Percentiles rank a stretch among this genome's conserved stretches.
phyloP scores from a whole-genome alignment of 1,284 basidiomycete species.

The Taiwanofungus camphoratus region DNA sequence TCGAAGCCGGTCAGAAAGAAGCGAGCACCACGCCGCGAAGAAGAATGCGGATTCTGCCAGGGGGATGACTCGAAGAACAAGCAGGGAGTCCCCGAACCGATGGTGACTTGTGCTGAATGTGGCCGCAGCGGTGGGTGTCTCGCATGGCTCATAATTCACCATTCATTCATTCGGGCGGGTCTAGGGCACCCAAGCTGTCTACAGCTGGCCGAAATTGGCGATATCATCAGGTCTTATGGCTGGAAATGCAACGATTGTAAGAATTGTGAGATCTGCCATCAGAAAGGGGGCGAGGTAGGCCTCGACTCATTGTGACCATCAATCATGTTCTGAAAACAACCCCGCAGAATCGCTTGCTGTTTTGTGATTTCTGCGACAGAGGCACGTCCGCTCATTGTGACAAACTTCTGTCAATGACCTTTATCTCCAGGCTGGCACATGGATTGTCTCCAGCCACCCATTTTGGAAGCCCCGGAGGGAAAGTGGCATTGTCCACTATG shows the following conservation, averaged over 20 bases:
- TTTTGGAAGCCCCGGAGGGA: slow-evolving; percentile 68
- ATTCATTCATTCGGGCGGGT: background rate
- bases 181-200: slow-evolving; percentile 80
- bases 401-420: slow-evolving; percentile 10
- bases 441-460: slow-evolving; percentile 76
- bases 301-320: slow-evolving; percentile 6
- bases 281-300: slow-evolving; percentile 88
- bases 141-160: background rate
- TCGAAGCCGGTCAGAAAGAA: slow-evolving; percentile 38
- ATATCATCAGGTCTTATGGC: slow-evolving; percentile 60
- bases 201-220: slow-evolving; percentile 44
- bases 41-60: slow-evolving; percentile 64
- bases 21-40: slow-evolving; percentile 46
- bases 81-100: slow-evolving; percentile 47
- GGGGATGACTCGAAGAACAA: slow-evolving; percentile 56
- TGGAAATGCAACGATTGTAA: slow-evolving; percentile 96
- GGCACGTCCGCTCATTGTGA: slow-evolving; percentile 45
- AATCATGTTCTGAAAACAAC: slow-evolving; percentile 12
- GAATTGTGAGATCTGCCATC: slow-evolving; percentile 82
- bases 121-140: slow-evolving; percentile 48
- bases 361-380: slow-evolving; percentile 94
- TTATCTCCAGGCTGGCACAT: slow-evolving; percentile 76
- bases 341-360: slow-evolving; percentile 72
- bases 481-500: slow-evolving; percentile 72
- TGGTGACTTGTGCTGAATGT: slow-evolving; percentile 69